Evolutionary conservation across 2,329 filamentous ascomycete genomes (phyloP).

Genomic region (Trichothecium sympodiale): DNA sequence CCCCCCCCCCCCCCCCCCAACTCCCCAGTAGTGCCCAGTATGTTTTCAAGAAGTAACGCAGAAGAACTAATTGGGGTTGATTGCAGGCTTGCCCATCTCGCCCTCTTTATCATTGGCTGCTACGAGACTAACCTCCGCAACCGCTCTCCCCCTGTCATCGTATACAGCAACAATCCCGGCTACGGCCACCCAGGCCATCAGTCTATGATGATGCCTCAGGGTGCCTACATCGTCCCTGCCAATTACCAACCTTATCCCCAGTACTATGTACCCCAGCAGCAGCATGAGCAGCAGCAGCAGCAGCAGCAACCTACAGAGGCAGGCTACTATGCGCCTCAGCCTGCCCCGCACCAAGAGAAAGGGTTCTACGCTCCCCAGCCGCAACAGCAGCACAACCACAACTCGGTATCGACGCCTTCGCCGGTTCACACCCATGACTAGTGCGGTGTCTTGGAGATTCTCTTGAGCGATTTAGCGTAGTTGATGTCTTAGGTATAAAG

Average conservation of each 20-base stretch:
- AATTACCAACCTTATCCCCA: slow-evolving; percentile 2
- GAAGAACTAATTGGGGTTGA: slow-evolving; percentile 1
- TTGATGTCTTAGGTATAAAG: too few species aligned
- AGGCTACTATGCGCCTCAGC: background rate
- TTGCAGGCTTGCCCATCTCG: slow-evolving; percentile 9
- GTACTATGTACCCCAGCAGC: background rate
- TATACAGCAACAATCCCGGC: slow-evolving; percentile 7
- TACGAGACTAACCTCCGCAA: slow-evolving; percentile 11
- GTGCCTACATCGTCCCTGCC: slow-evolving; percentile 1
- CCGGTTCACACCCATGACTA: too few species aligned
- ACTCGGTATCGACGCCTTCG: too few species aligned
- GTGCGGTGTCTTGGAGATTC: too few species aligned
- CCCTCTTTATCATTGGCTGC: slow-evolving; percentile 13
- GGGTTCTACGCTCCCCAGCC: too few species aligned
- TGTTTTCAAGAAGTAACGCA: too few species aligned
- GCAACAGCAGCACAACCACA: too few species aligned
- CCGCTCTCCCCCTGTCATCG: slow-evolving; percentile 5
- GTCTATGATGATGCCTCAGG: slow-evolving; percentile 2
- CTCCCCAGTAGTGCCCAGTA: background rate
- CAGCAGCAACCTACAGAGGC: background rate
- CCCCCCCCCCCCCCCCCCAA: too few species aligned
- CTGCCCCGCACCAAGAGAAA: slow-evolving; percentile 2
- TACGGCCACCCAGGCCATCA: background rate
- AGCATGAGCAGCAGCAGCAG: background rate
- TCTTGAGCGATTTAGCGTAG: too few species aligned